A percentile compares a stretch with the other conserved stretches of the same genome.
phyloP scores from a whole-genome alignment of 371 early-diverging fungal species.

The Amoeboaphelidium protococcarum region DNA sequence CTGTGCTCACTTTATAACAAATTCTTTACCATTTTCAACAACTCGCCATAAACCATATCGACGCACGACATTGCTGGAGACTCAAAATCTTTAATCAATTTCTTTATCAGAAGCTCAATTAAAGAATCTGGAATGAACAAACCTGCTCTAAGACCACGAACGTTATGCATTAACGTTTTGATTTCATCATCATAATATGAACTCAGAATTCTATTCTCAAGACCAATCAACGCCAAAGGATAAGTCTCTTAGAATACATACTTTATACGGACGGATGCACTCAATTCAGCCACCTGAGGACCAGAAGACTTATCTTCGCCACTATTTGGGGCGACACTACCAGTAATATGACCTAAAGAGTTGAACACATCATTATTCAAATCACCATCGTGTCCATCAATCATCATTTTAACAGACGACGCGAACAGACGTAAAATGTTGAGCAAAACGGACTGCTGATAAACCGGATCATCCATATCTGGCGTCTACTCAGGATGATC shows the following conservation, averaged over 20 bases:
- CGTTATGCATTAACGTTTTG: slow-evolving; percentile 64
- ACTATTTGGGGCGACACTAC: no score
- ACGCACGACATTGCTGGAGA: slow-evolving; percentile 57
- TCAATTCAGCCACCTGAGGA: background rate
- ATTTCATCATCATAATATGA: slow-evolving; percentile 50
- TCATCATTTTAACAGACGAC: background rate
- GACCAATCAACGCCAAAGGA: background rate
- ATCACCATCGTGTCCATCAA: background rate
- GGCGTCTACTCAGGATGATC: no score
- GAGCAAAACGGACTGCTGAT: slow-evolving; percentile 18
- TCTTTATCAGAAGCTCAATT: slow-evolving; percentile 59
- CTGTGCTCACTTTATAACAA: background rate
- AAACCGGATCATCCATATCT: slow-evolving; percentile 25
- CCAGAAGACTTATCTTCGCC: background rate
- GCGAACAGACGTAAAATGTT: background rate
- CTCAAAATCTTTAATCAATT: slow-evolving; percentile 46
- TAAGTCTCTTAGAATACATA: background rate
- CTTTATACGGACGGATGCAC: background rate
- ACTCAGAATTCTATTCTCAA: slow-evolving; percentile 27
- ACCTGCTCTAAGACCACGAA: slow-evolving; percentile 52
- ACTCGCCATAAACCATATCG: slow-evolving; percentile 58
- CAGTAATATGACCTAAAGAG: background rate
- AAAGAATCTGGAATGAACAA: slow-evolving; percentile 73
- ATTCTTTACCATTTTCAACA: slow-evolving; percentile 30
- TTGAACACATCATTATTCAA: background rate